A percentile compares a stretch with the other conserved stretches of the same genome.
These are phyloP conservation scores for Evernia prunastri DNA, from an alignment of 495 filamentous ascomycete genomes.

Conservation along the genomic window DNA sequence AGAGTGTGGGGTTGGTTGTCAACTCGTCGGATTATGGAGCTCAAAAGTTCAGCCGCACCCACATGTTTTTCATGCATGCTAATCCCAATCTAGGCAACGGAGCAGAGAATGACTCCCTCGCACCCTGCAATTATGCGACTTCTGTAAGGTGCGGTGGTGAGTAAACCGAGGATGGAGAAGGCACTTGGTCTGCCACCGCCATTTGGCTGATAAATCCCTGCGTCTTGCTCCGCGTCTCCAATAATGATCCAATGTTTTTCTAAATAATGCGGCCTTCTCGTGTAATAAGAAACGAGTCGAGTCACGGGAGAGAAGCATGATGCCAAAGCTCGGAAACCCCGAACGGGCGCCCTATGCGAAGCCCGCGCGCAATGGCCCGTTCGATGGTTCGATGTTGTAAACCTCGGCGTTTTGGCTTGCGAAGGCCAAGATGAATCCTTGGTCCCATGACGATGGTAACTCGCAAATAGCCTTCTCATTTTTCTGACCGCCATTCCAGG, in stretches of 20 bases:
- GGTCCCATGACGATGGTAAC: constrained; percentile 18
- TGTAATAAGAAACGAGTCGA: constrained; percentile 10
- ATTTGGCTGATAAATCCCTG: constrained; percentile 19
- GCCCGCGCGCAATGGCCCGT: constrained; percentile 8
- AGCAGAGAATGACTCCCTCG: constrained; percentile 3
- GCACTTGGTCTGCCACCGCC: constrained; percentile 17
- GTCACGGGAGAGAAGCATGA: constrained; percentile 3
- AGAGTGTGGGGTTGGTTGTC: constrained; percentile 3
- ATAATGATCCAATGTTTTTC: neutral
- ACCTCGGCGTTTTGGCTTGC: neutral
- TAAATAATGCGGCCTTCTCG: constrained; percentile 13
- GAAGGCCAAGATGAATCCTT: constrained; percentile 14
- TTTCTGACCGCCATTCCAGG: constrained; percentile 21
- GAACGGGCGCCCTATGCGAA: constrained; percentile 7
- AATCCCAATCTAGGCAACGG: constrained; percentile 3
- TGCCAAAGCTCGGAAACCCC: constrained; percentile 17
- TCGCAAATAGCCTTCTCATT: constrained; percentile 16
- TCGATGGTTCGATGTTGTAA: neutral
- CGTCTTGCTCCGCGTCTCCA: neutral
- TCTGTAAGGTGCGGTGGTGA: neutral
- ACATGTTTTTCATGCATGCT: constrained; percentile 2
- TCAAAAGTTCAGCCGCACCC: neutral
- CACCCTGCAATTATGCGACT: neutral
- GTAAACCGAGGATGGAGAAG: constrained; percentile 2
- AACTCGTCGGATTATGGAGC: too few species aligned